Evolutionary conservation across 1,139 yeast species (phyloP).

Genomic region (Keqinozyma sinolaborantium): DNA sequence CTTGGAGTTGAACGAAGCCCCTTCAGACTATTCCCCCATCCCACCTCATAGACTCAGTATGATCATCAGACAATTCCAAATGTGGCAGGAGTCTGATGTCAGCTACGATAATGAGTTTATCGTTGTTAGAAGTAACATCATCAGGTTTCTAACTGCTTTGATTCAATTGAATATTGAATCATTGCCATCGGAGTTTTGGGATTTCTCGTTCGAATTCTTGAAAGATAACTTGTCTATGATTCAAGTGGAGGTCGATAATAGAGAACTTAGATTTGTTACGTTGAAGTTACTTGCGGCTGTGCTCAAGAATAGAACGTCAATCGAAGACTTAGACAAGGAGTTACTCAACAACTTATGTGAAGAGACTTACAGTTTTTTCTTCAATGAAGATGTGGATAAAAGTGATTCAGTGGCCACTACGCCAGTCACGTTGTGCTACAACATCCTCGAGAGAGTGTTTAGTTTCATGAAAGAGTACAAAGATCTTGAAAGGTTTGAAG

Average conservation of each 20-base stretch:
- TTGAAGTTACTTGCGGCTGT: slow-evolving; percentile 39
- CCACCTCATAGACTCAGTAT: slow-evolving; percentile 60
- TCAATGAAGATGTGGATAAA: slow-evolving; percentile 20
- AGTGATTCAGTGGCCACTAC: slow-evolving; percentile 18
- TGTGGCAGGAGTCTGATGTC: slow-evolving; percentile 60
- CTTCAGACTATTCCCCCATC: slow-evolving; percentile 31
- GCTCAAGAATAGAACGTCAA: background rate
- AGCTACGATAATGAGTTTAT: slow-evolving; percentile 57
- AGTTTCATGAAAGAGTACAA: slow-evolving; percentile 9
- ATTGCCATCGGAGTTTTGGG: slow-evolving; percentile 28
- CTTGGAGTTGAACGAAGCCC: slow-evolving; percentile 28
- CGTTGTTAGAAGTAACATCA: slow-evolving; percentile 47
- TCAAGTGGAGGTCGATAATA: slow-evolving; percentile 29
- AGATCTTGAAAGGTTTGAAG: slow-evolving; percentile 3
- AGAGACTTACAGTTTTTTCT: slow-evolving; percentile 37
- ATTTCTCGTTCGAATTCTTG: slow-evolving; percentile 35
- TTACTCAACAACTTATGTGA: slow-evolving; percentile 14
- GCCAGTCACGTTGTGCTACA: slow-evolving; percentile 30
- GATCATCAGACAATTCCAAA: slow-evolving; percentile 49
- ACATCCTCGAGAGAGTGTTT: slow-evolving; percentile 25
- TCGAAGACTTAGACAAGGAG: slow-evolving; percentile 5
- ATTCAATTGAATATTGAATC: slow-evolving; percentile 15
- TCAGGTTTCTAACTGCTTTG: slow-evolving; percentile 42
- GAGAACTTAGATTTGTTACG: slow-evolving; percentile 46
- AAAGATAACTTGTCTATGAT: slow-evolving; percentile 51